A percentile compares a stretch with the other conserved stretches of the same genome.
Evolutionary conservation across 2,329 filamentous ascomycete species (phyloP).

Genomic region (Cercospora beticola): DNA sequence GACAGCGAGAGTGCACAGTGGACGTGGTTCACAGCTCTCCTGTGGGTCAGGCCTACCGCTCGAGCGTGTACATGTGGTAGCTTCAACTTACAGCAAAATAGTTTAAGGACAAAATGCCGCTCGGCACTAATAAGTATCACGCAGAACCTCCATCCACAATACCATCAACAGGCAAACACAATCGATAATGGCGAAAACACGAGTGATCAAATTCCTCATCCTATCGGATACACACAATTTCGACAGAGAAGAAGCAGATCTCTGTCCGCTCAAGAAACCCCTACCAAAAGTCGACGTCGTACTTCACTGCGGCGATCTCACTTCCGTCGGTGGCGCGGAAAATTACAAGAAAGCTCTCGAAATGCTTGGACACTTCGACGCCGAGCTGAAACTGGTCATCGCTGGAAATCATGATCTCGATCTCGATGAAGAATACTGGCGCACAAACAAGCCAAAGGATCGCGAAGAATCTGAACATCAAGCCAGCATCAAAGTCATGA

Average conservation of each 20-base stretch:
- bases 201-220: constrained; percentile 22
- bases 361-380: constrained; percentile 29
- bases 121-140: not conserved
- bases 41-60: not conserved
- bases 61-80: not conserved
- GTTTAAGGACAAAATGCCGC: not conserved
- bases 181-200: not conserved
- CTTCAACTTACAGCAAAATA: not conserved
- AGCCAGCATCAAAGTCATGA: constrained; percentile 19
- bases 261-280: constrained; percentile 15
- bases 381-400: constrained; percentile 39
- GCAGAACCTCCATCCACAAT: not conserved
- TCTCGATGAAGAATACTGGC: constrained; percentile 38
- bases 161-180: not conserved
- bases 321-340: constrained; percentile 29
- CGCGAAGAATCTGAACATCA: constrained; percentile 30
- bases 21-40: not conserved
- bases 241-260: constrained; percentile 9
- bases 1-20: not conserved
- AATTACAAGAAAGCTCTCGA: constrained; percentile 33
- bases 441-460: constrained; percentile 36
- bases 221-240: constrained; percentile 34
- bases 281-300: constrained; percentile 37
- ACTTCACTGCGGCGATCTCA: constrained; percentile 43
- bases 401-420: constrained; percentile 39